Conservation (phyloP, 805 yeast species). For the Ogataea methylovora region DNA sequence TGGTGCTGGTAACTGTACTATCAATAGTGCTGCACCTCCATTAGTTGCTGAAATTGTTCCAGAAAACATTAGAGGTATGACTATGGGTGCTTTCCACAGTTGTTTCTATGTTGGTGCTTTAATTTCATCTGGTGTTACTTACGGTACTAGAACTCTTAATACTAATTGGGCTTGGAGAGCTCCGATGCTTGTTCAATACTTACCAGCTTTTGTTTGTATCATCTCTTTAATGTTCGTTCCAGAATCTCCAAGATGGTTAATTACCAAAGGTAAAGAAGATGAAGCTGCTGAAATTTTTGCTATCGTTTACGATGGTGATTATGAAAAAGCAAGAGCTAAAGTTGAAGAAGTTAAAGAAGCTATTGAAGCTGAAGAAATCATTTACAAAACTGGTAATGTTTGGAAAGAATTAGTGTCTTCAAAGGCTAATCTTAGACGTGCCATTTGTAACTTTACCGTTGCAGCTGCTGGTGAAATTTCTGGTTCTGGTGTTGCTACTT, state of each 20-base stretch:
- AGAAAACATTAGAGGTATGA: constrained; percentile 32
- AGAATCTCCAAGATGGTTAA: constrained; percentile 33
- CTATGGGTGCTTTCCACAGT: constrained; percentile 38
- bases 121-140: constrained; percentile 36
- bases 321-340: constrained; percentile 20
- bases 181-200: constrained; percentile 37
- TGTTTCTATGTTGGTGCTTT: constrained; percentile 37
- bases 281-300: constrained; percentile 26
- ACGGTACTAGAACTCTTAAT: constrained; percentile 27
- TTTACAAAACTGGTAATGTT: constrained; percentile 18
- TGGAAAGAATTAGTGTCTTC: constrained; percentile 21
- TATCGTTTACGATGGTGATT: constrained; percentile 25
- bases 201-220: constrained; percentile 4
- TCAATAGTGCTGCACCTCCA: constrained; percentile 35
- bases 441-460: constrained; percentile 9
- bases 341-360: constrained; percentile 22
- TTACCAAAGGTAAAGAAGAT: constrained; percentile 27
- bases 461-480: constrained; percentile 30
- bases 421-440: constrained; percentile 27
- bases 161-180: constrained; percentile 45
- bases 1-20: constrained; percentile 35
- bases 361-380: constrained; percentile 2
- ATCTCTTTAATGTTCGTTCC: constrained; percentile 23
- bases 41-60: constrained; percentile 40
- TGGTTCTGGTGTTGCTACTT: constrained; percentile 39